A percentile compares a stretch with the other conserved stretches of the same genome.
These are phyloP conservation scores for Aspergillus mulundensis DNA, from an alignment of 495 filamentous ascomycete genomes.

Conservation along the genomic window DNA sequence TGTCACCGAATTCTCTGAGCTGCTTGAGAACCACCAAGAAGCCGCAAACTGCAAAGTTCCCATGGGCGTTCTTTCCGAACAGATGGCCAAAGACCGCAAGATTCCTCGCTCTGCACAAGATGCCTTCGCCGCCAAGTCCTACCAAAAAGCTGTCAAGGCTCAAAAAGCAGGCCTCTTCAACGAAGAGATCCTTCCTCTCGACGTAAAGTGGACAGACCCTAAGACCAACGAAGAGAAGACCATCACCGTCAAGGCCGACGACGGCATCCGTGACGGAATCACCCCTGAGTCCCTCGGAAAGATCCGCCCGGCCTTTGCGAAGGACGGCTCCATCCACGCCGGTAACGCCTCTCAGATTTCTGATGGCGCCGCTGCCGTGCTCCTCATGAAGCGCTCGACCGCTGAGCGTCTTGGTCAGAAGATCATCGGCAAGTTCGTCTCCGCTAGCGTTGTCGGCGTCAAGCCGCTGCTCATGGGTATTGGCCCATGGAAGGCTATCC, in stretches of 20 bases:
- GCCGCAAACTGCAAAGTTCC: constrained; percentile 95
- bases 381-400: constrained; percentile 92
- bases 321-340: constrained; percentile 89
- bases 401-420: constrained; percentile 82
- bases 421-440: constrained; percentile 87
- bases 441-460: constrained; percentile 81
- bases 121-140: constrained; percentile 81
- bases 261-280: constrained; percentile 86
- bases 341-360: constrained; percentile 94
- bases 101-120: constrained; percentile 75
- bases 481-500: constrained; percentile 94
- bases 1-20: constrained; percentile 90
- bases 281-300: constrained; percentile 76
- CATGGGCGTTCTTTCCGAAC: constrained; percentile 91
- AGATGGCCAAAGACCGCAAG: constrained; percentile 84
- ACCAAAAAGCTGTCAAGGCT: constrained; percentile 82
- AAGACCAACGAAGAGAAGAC: constrained; percentile 84
- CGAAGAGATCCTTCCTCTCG: constrained; percentile 84
- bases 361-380: constrained; percentile 91
- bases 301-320: constrained; percentile 88
- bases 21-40: constrained; percentile 78
- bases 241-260: constrained; percentile 80
- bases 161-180: constrained; percentile 88
- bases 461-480: constrained; percentile 92
- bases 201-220: constrained; percentile 79